Base-by-base conservation (phyloP, 352 stramenopile genomes). In the Phytophthora boehmeriae region DNA sequence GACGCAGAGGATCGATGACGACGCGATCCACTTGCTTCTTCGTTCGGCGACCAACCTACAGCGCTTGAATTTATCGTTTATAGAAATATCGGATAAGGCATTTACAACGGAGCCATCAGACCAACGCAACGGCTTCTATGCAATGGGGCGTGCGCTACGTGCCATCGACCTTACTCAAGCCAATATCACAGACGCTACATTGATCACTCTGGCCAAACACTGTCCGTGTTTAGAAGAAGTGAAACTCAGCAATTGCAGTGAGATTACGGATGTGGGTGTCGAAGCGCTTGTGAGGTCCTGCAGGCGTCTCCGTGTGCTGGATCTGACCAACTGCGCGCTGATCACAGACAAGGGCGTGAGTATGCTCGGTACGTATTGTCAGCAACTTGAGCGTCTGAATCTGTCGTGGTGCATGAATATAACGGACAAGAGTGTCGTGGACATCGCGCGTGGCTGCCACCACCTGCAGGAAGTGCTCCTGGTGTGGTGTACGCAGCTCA, bases 401-500 rank as follows among this genome's bases (percentile, higher is more conserved):
- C 48, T 96, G 27, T 92, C 86, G 46, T 96, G 88, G 88, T 95
- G 86, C 68, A 88, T 94, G 73, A 93, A 95, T 70, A 90, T 96
- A 55, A 96, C 88, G 9, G 88, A 96, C 75, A 89, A 92, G 58
- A 83, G 86, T 46, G 72, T 93, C 28, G 70, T 83, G 54, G 78
- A 88, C 54, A 42, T 96, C 23, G 82, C 82, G 25, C 68, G 67
- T n/a, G 76, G 73, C 22, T 96, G 84, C 44, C 61, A 73, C n/a
- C 59, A 77, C 22, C 69, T 94, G 25, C 58, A 77, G 16, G 81
- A 92, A 39, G 54, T 92, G 61, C 71, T 83, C 56, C 51, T 96
- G 14, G 82, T 93, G 32, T 96, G 84, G 82, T 96, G 87, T 58
- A 93, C 79, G 57, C 85, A 94, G 68, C 75, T 96, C 35, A 94